phyloP scores from a whole-genome alignment of 495 filamentous ascomycete genomes.

The Neurospora africana region DNA sequence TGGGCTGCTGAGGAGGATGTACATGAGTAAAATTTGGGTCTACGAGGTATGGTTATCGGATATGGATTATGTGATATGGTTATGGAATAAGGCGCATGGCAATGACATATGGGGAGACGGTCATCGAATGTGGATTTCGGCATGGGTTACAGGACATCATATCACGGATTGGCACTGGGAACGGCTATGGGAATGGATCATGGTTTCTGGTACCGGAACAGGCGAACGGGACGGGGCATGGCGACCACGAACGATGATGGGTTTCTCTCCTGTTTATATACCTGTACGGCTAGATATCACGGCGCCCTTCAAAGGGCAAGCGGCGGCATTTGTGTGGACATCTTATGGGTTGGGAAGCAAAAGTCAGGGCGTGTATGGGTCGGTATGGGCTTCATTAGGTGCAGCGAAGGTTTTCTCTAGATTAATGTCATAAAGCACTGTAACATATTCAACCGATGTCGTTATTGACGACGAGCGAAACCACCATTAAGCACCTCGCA shows the following conservation, averaged over 20 bases:
- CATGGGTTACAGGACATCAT: not conserved
- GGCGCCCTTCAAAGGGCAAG: not conserved
- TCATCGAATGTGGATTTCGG: not conserved
- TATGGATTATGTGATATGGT: not conserved
- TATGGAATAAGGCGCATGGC: not conserved
- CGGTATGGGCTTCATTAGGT: not conserved
- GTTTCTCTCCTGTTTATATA: not conserved
- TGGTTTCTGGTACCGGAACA: not conserved
- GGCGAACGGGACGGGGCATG: not conserved
- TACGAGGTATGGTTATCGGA: not conserved
- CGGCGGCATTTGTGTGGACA: not conserved
- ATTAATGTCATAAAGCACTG: too few species aligned
- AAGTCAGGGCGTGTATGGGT: not conserved
- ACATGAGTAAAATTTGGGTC: not conserved
- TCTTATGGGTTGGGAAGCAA: not conserved
- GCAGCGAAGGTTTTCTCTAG: not conserved
- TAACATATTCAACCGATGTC: too few species aligned
- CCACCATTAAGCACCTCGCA: too few species aligned
- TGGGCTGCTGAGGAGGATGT: not conserved
- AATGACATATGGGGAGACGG: not conserved
- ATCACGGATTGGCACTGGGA: not conserved
- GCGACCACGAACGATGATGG: not conserved
- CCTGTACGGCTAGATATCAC: not conserved
- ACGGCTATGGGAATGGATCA: not conserved
- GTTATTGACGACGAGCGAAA: too few species aligned